Evolutionary conservation across 2,329 filamentous ascomycete species (phyloP).

Genomic region (Periconia macrospinosa): DNA sequence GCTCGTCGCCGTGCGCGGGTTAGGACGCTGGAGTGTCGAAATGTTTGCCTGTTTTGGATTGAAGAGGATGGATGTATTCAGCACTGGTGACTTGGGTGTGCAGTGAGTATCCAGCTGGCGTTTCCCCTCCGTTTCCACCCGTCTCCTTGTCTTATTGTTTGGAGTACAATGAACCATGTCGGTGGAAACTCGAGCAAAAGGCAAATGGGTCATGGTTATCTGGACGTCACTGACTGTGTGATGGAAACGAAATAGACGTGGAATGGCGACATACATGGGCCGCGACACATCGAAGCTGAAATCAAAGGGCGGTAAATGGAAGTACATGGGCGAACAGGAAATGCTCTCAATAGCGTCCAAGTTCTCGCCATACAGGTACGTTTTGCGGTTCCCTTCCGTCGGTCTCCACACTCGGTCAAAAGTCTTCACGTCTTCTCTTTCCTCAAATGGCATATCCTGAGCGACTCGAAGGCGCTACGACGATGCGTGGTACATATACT

Average conservation of each 20-base stretch:
- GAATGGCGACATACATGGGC: conserved; percentile 86
- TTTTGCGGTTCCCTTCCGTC: background rate
- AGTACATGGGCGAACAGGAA: conserved; percentile 93
- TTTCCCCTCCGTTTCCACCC: background rate
- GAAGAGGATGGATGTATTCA: conserved; percentile 93
- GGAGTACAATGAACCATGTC: background rate
- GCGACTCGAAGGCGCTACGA: too few species aligned
- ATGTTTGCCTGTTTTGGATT: conserved; percentile 96
- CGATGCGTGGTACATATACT: background rate
- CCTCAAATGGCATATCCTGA: background rate
- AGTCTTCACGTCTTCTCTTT: background rate
- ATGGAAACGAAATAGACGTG: conserved; percentile 55
- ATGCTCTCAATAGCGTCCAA: conserved; percentile 81
- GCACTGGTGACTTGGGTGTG: conserved; percentile 86
- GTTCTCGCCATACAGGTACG: conserved; percentile 77
- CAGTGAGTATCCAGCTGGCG: conserved; percentile 58
- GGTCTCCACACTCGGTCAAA: conserved; percentile 3
- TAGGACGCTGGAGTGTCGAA: conserved; percentile 85
- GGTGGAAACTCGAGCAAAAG: too few species aligned
- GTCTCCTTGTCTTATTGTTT: background rate
- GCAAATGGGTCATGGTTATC: too few species aligned
- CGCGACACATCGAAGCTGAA: conserved; percentile 84
- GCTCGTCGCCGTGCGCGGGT: conserved; percentile 80
- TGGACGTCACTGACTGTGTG: background rate
- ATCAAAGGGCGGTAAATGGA: conserved; percentile 82